Conservation (phyloP, 805 yeast species). For the Ogataea nonfermentans region DNA sequence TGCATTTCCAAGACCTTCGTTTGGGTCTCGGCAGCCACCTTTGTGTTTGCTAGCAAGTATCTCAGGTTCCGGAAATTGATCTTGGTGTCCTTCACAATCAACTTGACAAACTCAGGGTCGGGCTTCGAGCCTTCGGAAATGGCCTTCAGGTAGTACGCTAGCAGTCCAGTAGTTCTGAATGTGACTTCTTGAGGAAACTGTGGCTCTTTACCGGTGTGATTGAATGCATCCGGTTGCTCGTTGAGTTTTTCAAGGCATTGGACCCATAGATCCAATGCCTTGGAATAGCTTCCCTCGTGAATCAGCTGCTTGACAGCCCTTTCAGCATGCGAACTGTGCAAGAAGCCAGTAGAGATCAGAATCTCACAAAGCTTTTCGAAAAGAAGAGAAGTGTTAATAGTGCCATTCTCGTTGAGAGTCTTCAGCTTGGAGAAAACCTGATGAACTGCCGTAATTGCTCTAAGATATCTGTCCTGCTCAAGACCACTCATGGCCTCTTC, state of each 20-base stretch:
- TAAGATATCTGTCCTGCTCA: background rate
- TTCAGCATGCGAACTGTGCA: slow-evolving; percentile 30
- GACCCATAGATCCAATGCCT: slow-evolving; percentile 31
- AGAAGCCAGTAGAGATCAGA: slow-evolving; percentile 17
- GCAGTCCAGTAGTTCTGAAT: background rate
- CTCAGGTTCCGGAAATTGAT: background rate
- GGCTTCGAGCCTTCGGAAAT: too few species aligned
- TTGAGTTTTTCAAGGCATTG: slow-evolving; percentile 28
- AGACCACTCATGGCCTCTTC: slow-evolving; percentile 1
- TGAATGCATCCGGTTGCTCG: slow-evolving; percentile 17
- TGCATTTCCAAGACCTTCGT: too few species aligned
- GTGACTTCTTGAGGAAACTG: background rate
- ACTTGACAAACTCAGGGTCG: too few species aligned
- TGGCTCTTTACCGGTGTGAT: slow-evolving; percentile 1
- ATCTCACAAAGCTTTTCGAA: slow-evolving; percentile 22
- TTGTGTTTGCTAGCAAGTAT: background rate
- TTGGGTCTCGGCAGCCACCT: too few species aligned
- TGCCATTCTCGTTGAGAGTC: slow-evolving; percentile 10
- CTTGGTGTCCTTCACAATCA: background rate
- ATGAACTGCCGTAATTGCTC: slow-evolving; percentile 8
- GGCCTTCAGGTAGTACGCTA: too few species aligned
- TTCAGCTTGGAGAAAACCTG: slow-evolving; percentile 9
- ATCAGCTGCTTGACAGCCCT: slow-evolving; percentile 25
- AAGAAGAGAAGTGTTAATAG: slow-evolving; percentile 24
- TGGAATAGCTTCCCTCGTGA: slow-evolving; percentile 24